These are phyloP conservation scores for Dicorynia guianensis DNA, from an alignment of 306 rosid genomes.

Conservation along the genomic window DNA sequence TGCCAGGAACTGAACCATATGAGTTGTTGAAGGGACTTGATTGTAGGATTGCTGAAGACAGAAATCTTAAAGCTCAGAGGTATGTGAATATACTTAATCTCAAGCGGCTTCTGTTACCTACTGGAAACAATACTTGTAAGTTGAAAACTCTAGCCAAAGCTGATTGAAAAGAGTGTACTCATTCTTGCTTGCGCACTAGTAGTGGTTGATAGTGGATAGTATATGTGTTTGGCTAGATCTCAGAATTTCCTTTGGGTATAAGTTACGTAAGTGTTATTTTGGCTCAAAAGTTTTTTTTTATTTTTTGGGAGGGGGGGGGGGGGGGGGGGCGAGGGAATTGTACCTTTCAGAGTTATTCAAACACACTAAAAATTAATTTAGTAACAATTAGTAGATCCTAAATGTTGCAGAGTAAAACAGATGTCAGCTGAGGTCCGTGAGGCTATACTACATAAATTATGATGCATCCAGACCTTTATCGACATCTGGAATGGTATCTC, in stretches of 20 bases:
- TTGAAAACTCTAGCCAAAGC: not conserved
- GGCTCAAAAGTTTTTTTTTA: too few species aligned
- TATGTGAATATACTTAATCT: constrained; percentile 20
- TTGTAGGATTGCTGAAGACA: constrained; percentile 76
- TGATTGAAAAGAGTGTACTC: not conserved
- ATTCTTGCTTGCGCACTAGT: not conserved
- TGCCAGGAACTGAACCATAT: constrained; percentile 91
- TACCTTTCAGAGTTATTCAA: too few species aligned
- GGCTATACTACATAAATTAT: not conserved
- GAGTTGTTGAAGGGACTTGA: constrained; percentile 90
- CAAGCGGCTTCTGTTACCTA: not conserved
- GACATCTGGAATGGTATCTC: not conserved
- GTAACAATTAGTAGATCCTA: not conserved
- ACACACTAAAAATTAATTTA: too few species aligned
- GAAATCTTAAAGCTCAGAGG: constrained; percentile 85
- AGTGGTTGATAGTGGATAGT: not conserved
- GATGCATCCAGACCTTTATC: not conserved
- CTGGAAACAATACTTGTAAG: not conserved
- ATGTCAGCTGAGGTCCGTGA: not conserved
- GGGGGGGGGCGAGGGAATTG: too few species aligned
- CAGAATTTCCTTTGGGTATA: too few species aligned
- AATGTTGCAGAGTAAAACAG: not conserved
- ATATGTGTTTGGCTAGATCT: too few species aligned
- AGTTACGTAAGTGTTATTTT: too few species aligned
- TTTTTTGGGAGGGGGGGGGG: too few species aligned